A percentile compares a stretch with the other conserved stretches of the same genome.
Evolutionary conservation across 1,139 yeast genomes (phyloP).

Genomic region (Oligophagozyma castellii): DNA sequence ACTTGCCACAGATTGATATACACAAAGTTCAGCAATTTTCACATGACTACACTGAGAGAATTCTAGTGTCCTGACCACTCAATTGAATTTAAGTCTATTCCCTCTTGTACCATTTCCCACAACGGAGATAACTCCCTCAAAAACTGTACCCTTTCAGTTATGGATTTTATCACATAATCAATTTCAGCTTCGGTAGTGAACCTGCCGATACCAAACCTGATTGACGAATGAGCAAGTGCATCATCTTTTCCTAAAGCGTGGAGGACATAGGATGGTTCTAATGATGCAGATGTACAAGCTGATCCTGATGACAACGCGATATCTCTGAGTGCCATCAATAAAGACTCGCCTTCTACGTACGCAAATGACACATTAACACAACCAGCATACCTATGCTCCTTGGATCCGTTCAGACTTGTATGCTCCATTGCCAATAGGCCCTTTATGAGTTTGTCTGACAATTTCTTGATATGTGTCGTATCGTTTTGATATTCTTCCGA

Average conservation of each 20-base stretch:
- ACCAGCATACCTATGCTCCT: slow-evolving; percentile 64
- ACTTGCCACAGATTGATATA: too few relatives aligned
- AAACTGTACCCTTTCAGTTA: slow-evolving; percentile 77
- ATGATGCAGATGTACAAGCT: slow-evolving; percentile 98
- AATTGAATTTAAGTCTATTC: slow-evolving; percentile 82
- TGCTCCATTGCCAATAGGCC: slow-evolving; percentile 76
- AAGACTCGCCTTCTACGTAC: slow-evolving; percentile 93
- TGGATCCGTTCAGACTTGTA: slow-evolving; percentile 81
- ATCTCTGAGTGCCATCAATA: slow-evolving; percentile 93
- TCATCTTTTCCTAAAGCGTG: slow-evolving; percentile 98
- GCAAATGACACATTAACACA: slow-evolving; percentile 96
- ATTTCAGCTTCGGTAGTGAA: slow-evolving; percentile 94
- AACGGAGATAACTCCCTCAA: slow-evolving; percentile 87
- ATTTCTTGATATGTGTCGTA: slow-evolving; percentile 47
- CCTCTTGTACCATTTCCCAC: slow-evolving; percentile 99
- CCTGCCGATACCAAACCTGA: slow-evolving; percentile 93
- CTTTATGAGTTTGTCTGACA: slow-evolving; percentile 58
- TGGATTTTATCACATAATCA: slow-evolving; percentile 83
- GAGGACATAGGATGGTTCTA: slow-evolving; percentile 93
- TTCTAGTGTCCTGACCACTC: slow-evolving; percentile 94
- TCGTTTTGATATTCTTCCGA: slow-evolving; percentile 63
- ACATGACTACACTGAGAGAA: too few relatives aligned
- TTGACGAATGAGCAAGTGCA: slow-evolving; percentile 93
- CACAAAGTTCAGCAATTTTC: too few relatives aligned
- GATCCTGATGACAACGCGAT: slow-evolving; percentile 94